Evolutionary conservation across 164 flowering plant genomes (phyloP).

Genomic region (Kalanchoe fedtschenkoi): DNA sequence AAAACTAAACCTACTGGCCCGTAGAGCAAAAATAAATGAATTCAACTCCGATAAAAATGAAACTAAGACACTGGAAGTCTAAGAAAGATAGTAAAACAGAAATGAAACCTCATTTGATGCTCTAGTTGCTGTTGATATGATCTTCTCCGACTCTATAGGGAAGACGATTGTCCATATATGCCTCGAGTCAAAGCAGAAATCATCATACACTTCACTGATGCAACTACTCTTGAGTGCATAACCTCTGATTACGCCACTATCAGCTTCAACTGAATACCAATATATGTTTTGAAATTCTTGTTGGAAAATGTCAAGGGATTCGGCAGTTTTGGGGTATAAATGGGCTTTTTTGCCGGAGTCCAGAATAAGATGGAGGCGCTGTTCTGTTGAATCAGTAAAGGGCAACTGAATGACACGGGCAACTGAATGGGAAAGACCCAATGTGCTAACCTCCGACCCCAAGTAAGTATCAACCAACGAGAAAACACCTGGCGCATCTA

Average conservation of each 20-base stretch:
- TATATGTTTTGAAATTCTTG: constrained; percentile 59
- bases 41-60: not conserved
- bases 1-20: too few species aligned
- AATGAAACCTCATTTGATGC: constrained; percentile 65
- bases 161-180: constrained; percentile 80
- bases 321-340: constrained; percentile 67
- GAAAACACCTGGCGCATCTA: constrained; percentile 47
- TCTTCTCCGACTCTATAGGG: constrained; percentile 88
- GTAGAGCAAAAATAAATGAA: too few species aligned
- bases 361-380: constrained; percentile 70
- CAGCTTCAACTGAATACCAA: constrained; percentile 76
- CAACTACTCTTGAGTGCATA: constrained; percentile 41
- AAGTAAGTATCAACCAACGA: constrained; percentile 84
- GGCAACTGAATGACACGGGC: constrained; percentile 68
- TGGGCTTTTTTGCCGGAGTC: constrained; percentile 46
- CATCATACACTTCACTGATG: constrained; percentile 35
- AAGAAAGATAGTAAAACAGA: not conserved
- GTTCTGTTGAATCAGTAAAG: constrained; percentile 77
- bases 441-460: constrained; percentile 53
- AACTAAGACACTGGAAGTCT: too few species aligned
- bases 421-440: constrained; percentile 46
- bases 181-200: constrained; percentile 65
- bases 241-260: constrained; percentile 64
- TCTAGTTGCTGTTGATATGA: constrained; percentile 56
- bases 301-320: constrained; percentile 49